A percentile compares a stretch with the other conserved stretches of the same genome.
Evolutionary conservation across 106 monocot species (phyloP).

Genomic region (Hemerocallis citrina): DNA sequence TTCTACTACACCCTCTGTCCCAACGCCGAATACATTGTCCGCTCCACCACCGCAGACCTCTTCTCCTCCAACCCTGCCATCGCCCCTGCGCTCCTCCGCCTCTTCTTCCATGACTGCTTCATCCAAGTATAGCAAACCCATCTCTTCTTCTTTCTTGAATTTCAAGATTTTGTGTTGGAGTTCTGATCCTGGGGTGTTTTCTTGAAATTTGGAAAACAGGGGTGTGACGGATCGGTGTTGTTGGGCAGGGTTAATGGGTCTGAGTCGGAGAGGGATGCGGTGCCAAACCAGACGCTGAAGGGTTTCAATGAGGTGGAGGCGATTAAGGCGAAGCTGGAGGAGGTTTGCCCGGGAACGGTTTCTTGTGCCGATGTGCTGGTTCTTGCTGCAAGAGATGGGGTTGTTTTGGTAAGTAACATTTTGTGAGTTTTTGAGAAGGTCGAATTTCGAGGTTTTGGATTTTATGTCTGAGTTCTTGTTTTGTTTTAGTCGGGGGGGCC

Average conservation of each 20-base stretch:
- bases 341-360: too few species aligned
- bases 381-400: neutral
- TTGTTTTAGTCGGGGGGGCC: constrained; percentile 12
- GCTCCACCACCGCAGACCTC: neutral
- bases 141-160: neutral
- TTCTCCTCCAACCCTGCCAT: neutral
- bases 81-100: constrained; percentile 9
- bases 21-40: neutral
- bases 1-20: neutral
- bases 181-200: neutral
- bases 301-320: neutral
- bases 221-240: neutral
- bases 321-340: neutral
- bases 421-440: too few species aligned
- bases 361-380: constrained; percentile 7
- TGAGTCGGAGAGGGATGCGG: neutral
- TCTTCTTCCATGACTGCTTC: constrained; percentile 13
- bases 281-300: neutral
- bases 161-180: neutral
- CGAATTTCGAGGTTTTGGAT: neutral
- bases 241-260: neutral
- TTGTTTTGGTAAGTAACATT: constrained; percentile 2
- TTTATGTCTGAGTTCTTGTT: too few species aligned
- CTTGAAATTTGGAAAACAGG: neutral
- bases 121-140: neutral